Conservation (phyloP, 176 grass and related monocot species). For the Oryza australiensis region DNA sequence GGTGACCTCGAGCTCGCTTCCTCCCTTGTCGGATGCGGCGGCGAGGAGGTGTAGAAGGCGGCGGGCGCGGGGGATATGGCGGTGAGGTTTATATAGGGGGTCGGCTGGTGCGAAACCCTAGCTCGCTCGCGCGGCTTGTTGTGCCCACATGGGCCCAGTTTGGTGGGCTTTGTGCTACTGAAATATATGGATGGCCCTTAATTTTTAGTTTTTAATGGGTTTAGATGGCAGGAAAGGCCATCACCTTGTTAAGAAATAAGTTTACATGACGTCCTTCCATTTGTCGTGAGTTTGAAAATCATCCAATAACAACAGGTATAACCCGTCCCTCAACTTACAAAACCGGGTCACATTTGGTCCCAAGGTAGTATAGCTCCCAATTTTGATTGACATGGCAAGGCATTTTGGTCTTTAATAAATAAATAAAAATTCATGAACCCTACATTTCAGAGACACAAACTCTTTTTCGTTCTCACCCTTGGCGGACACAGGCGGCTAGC, state of each 20-base stretch:
- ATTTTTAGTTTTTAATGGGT: not conserved
- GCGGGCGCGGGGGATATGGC: constrained; percentile 25
- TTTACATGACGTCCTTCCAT: too few relatives aligned
- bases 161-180: not conserved
- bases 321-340: too few relatives aligned
- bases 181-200: not conserved
- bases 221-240: not conserved
- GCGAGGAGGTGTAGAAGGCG: not conserved
- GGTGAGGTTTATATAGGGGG: not conserved
- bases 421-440: too few relatives aligned
- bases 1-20: not conserved
- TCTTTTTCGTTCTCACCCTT: too few relatives aligned
- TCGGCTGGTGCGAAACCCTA: constrained; percentile 36
- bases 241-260: not conserved
- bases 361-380: too few relatives aligned
- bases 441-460: too few relatives aligned
- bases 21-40: not conserved
- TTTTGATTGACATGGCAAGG: too few relatives aligned
- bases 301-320: too few relatives aligned
- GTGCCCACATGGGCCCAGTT: not conserved
- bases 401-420: too few relatives aligned
- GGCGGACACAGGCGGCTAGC: too few relatives aligned
- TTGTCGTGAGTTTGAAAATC: too few relatives aligned
- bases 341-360: too few relatives aligned
- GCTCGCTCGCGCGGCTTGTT: not conserved